Percentiles rank a stretch among this genome's conserved stretches.
These are phyloP conservation scores for Nemania abortiva DNA, from an alignment of 2,329 filamentous ascomycete species.

Conservation along the genomic window DNA sequence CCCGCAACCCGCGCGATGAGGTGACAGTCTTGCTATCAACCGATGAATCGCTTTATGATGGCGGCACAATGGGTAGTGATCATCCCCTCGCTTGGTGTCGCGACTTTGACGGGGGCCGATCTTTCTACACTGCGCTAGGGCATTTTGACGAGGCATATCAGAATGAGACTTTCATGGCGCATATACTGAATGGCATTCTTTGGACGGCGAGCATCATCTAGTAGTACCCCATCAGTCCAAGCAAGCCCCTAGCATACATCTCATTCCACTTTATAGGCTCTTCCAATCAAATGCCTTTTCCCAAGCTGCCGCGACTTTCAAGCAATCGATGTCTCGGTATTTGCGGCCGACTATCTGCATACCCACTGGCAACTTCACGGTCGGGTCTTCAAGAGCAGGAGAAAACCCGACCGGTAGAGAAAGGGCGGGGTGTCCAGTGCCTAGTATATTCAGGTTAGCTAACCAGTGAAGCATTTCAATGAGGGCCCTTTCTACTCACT, in stretches of 20 bases:
- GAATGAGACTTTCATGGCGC: conserved; percentile 49
- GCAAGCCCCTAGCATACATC: background rate
- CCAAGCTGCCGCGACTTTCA: conserved; percentile 49
- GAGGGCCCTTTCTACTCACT: conserved; percentile 34
- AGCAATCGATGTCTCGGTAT: conserved; percentile 45
- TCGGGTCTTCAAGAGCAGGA: conserved; percentile 45
- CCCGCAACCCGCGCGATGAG: conserved; percentile 47
- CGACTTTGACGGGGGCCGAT: conserved; percentile 55
- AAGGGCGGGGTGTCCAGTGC: conserved; percentile 48
- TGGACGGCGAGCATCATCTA: conserved; percentile 36
- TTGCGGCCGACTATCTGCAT: conserved; percentile 50
- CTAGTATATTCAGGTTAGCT: conserved; percentile 26
- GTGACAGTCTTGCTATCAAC: conserved; percentile 54
- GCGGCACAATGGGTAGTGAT: conserved; percentile 53
- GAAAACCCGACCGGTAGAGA: conserved; percentile 49
- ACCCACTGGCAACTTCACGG: conserved; percentile 45
- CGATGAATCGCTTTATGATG: conserved; percentile 53
- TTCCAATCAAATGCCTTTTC: conserved; percentile 49
- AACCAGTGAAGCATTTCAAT: background rate
- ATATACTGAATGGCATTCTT: conserved; percentile 44
- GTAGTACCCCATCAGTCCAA: background rate
- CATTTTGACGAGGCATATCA: conserved; percentile 57
- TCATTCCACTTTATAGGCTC: conserved; percentile 15
- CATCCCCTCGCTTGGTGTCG: conserved; percentile 58
- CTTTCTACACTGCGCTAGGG: conserved; percentile 58